These are phyloP conservation scores for Nitzschia inconspicua DNA, from an alignment of 108 stramenopile species.

Conservation along the genomic window DNA sequence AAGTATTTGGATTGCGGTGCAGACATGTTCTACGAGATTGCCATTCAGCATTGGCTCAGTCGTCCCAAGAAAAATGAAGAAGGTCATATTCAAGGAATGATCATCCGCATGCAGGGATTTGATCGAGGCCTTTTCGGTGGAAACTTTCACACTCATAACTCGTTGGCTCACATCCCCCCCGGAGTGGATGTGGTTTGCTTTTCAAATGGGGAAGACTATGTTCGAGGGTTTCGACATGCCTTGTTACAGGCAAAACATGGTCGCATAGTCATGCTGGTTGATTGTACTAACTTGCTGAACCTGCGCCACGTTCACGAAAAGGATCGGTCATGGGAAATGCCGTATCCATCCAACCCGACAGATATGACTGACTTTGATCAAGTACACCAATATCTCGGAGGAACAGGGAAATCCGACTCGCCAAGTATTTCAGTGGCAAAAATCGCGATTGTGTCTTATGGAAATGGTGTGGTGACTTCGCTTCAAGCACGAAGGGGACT, in stretches of 20 bases:
- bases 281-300: slow-evolving; percentile 79
- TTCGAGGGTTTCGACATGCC: slow-evolving; percentile 76
- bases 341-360: slow-evolving; percentile 34
- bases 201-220: slow-evolving; percentile 81
- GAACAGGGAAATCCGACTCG: not conserved
- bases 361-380: slow-evolving; percentile 8
- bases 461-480: slow-evolving; percentile 81
- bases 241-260: slow-evolving; percentile 65
- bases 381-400: not conserved
- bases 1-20: slow-evolving; percentile 88
- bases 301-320: slow-evolving; percentile 62
- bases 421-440: slow-evolving; percentile 8
- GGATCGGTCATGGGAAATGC: slow-evolving; percentile 64
- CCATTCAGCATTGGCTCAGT: slow-evolving; percentile 68
- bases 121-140: slow-evolving; percentile 80
- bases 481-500: slow-evolving; percentile 55
- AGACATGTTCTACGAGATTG: slow-evolving; percentile 83
- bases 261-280: slow-evolving; percentile 70
- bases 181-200: slow-evolving; percentile 88
- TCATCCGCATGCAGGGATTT: slow-evolving; percentile 82
- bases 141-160: slow-evolving; percentile 90
- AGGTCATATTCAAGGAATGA: slow-evolving; percentile 81
- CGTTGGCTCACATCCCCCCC: slow-evolving; percentile 70
- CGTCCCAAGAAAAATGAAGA: not conserved
- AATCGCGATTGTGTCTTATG: slow-evolving; percentile 71